Evolutionary conservation across 2,329 filamentous ascomycete genomes (phyloP).

Genomic region (Orbilia blumenaviensis): DNA sequence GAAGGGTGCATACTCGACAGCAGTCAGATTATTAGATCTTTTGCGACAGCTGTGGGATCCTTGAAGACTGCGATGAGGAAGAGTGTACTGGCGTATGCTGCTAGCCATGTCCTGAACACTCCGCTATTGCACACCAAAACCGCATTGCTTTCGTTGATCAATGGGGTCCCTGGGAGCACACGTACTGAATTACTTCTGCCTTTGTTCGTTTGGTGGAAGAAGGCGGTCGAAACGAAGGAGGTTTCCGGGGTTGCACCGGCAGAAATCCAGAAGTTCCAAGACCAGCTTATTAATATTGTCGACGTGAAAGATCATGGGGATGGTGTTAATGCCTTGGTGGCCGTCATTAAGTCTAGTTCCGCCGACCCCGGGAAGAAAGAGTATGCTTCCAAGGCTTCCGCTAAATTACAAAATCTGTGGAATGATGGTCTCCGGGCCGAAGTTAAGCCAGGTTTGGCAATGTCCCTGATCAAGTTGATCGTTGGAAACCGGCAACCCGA

Average conservation of each 20-base stretch:
- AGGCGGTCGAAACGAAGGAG: conserved; percentile 66
- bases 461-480: conserved; percentile 29
- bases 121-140: conserved; percentile 76
- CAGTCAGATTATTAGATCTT: conserved; percentile 72
- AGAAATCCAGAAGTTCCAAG: conserved; percentile 66
- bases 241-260: conserved; percentile 61
- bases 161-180: conserved; percentile 75
- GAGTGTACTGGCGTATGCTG: conserved; percentile 73
- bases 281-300: conserved; percentile 66
- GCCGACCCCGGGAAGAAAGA: conserved; percentile 24
- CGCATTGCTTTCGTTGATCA: conserved; percentile 75
- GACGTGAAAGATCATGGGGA: conserved; percentile 67
- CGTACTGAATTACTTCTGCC: conserved; percentile 81
- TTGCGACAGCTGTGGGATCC: conserved; percentile 71
- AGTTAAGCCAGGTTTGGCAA: conserved; percentile 54
- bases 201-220: conserved; percentile 74
- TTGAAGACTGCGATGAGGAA: conserved; percentile 64
- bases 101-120: conserved; percentile 75
- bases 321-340: conserved; percentile 66
- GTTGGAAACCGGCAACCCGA: conserved; percentile 56
- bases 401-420: conserved; percentile 41
- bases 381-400: conserved; percentile 53
- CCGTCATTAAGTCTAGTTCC: conserved; percentile 28
- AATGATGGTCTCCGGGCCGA: conserved; percentile 31
- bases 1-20: conserved; percentile 88